phyloP scores from a whole-genome alignment of 768 basidiomycete genomes.

The Tulasnella sp. region DNA sequence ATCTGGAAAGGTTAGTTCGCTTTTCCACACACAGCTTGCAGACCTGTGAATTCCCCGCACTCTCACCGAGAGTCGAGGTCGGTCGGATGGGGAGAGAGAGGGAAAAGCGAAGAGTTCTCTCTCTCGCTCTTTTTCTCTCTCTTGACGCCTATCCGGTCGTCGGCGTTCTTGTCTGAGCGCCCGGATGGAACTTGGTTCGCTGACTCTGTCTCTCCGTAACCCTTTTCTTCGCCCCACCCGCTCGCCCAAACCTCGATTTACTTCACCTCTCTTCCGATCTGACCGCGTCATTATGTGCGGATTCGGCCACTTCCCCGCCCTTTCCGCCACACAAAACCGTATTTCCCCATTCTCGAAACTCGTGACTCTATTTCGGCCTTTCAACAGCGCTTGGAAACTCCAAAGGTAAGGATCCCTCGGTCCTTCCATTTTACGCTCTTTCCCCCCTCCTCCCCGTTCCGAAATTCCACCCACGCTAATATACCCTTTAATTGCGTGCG shows the following conservation, averaged over 20 bases:
- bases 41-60: slow-evolving; percentile 7
- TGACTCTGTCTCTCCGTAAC: not conserved
- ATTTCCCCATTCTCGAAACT: slow-evolving; percentile 4
- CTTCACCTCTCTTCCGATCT: not conserved
- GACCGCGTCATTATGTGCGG: not conserved
- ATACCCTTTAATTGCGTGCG: not conserved
- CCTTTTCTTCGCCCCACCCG: not conserved
- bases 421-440: slow-evolving; percentile 21
- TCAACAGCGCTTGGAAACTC: slow-evolving; percentile 31
- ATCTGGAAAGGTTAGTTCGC: slow-evolving; percentile 77
- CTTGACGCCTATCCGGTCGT: not conserved
- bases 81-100: not conserved
- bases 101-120: not conserved
- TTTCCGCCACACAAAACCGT: not conserved
- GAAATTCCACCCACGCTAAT: not conserved
- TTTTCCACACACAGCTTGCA: not conserved
- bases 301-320: not conserved
- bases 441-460: not conserved
- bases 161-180: slow-evolving; percentile 7
- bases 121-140: not conserved
- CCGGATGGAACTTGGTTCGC: not conserved
- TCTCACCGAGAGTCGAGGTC: not conserved
- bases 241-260: not conserved
- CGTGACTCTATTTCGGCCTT: not conserved
- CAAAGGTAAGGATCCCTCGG: slow-evolving; percentile 27